Base-by-base conservation (phyloP, 139 green algal genomes). In the Micractinium conductrix region DNA sequence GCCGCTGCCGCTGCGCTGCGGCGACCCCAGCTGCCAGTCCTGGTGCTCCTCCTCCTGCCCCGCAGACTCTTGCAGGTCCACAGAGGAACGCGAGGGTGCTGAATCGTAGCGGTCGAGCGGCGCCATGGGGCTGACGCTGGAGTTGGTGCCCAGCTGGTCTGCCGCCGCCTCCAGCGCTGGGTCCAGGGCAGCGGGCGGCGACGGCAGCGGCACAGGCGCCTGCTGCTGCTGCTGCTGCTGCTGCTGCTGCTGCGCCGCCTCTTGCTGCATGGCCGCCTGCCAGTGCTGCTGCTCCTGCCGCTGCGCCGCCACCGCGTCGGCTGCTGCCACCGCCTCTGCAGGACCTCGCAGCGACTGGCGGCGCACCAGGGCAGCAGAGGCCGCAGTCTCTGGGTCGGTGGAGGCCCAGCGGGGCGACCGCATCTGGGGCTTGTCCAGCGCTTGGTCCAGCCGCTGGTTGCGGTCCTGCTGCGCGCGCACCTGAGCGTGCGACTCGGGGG, bases 401-500 rank as follows among this genome's bases (percentile, higher is more conserved):
- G 69, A 40, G 40, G 53, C 69, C 69, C 69, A 75, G 7, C 40
- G 7, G 24, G 53, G 24, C 38, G 69, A 37, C 40, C 69, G 43
- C 40, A n/a, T 53, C 8, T 33, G 69, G 17, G 69, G 69, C 40
- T 48, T 75, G 69, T 75, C 43, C 5, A 75, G 38, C 7, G 69
- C 69, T 16, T 38, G 69, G 69, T 75, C 33, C 7, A 75, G 43
- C 40, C 24, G 43, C 33, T 38, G 69, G 69, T 48, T 75, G 69
- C 69, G 69, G 69, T 75, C 69, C 75, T 63, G 62, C 79, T 84
- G 79, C 35, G 79, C 79, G 7, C 79, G 79, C 22, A 33, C 38
- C 8, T 44, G 44, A 9, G 63, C 65, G 35, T 84, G 79, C 1
- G 65, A 78, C 65, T 84, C 79, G 43, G 79, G 79, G 4, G 79